Evolutionary conservation across 768 basidiomycete genomes (phyloP), one percentile per base, ranked within the genome.

Genomic region (Boletus patriciae): DNA sequence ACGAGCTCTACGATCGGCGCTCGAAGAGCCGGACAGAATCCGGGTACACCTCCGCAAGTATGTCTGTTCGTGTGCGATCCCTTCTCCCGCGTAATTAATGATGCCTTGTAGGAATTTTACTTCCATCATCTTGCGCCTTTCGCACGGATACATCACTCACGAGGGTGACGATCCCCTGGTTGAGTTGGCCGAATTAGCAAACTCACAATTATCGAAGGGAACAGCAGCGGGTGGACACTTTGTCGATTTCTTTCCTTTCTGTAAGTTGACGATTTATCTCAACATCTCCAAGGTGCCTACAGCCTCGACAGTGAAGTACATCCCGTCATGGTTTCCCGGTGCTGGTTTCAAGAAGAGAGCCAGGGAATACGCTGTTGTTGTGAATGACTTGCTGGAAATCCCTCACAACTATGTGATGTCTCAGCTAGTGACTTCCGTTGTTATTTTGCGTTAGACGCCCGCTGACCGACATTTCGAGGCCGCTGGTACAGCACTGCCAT

Each of bases 91-190:
- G 1, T 10, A 23, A 15, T 21, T 31, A 4, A 50, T 16, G 18
- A 8, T 21, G n/a, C 12, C 6, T 10, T 5, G 10, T 47, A 52
- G 50, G 12, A 10, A 21, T 18, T 52, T 46, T 13, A 42, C 25
- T 12, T 59, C 74, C 3, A 60, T 75, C 16, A 68, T 73, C 5
- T 68, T 78, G 33, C 70, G 70, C 31, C 61, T 76, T 15, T 69
- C 70, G 0, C 79, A 79, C 53, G 79, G 79, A 2, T 76, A 78
- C 51, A 63, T 74, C 13, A 70, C 75, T 19, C 52, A 65, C 51
- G 55, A 69, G 2, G 70, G 68, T 11, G 59, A 77, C 11, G 78
- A 80, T 43, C 71, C 68, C 42, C 73, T 76, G 41, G 62, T 77
- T 37, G 55, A 52, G 9, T 54, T 72, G 6, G 72, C 67, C 7